Percentiles rank a stretch among this genome's conserved stretches.
Evolutionary conservation across 176 grass and related monocot species (phyloP).

Genomic region (Neostapfia colusana): DNA sequence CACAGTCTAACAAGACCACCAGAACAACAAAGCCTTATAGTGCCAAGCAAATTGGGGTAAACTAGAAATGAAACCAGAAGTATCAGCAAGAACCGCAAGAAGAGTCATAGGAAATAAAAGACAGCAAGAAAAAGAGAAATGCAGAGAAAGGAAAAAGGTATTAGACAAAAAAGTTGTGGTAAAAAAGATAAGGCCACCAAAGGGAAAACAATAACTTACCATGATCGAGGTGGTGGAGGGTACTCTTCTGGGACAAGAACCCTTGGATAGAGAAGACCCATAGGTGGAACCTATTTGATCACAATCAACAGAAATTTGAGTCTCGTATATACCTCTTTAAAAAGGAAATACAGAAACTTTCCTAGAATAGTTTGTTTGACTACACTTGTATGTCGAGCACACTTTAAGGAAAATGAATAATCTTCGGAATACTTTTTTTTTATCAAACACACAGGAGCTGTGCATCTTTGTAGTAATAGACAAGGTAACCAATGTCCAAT

Average conservation of each 20-base stretch:
- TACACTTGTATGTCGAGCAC: neutral
- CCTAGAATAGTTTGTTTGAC: neutral
- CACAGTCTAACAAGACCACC: no score
- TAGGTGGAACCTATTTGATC: conserved; percentile 79
- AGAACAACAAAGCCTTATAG: neutral
- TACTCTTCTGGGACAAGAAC: conserved; percentile 86
- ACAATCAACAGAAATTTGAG: conserved; percentile 21
- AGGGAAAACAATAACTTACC: conserved; percentile 55
- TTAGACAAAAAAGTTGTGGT: neutral
- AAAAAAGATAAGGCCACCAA: neutral
- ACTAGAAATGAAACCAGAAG: neutral
- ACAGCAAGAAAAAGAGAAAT: neutral
- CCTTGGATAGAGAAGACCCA: conserved; percentile 92
- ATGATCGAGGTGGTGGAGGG: conserved; percentile 77
- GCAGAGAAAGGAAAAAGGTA: neutral
- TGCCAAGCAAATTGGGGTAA: neutral
- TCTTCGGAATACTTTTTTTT: neutral
- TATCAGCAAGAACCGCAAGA: neutral
- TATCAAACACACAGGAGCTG: no score
- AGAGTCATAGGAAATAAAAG: neutral
- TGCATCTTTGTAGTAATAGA: neutral
- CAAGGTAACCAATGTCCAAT: neutral
- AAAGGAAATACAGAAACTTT: neutral
- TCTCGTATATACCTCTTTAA: conserved; percentile 11
- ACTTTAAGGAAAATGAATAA: neutral